A percentile compares a stretch with the other conserved stretches of the same genome.
Conservation (phyloP, 73 alveolate species). For the Paramecium sonneborni region DNA sequence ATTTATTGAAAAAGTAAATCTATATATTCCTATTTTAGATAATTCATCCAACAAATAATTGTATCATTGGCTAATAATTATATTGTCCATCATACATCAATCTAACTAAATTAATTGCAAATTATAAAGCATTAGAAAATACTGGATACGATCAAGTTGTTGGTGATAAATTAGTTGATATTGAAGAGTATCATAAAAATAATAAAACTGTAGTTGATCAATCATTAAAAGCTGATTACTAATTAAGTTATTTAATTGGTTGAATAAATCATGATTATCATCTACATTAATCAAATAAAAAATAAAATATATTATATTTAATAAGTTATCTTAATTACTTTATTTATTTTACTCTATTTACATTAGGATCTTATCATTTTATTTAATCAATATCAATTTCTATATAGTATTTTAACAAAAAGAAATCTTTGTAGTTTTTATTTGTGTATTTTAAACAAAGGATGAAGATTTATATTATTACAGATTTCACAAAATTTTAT, state of each 20-base stretch:
- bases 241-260: background rate
- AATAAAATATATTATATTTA: background rate
- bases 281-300: background rate
- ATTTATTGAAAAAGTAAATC: background rate
- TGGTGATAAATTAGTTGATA: conserved; percentile 10
- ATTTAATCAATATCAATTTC: no score
- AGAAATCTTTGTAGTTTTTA: no score
- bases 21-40: background rate
- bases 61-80: background rate
- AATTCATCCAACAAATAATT: background rate
- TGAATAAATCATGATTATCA: background rate
- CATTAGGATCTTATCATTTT: no score
- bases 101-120: background rate
- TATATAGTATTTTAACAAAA: no score
- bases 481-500: no score
- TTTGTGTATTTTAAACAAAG: no score
- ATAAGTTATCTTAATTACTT: no score
- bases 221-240: background rate
- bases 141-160: background rate
- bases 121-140: background rate
- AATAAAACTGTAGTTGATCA: background rate
- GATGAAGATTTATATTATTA: no score
- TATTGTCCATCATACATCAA: conserved; percentile 12
- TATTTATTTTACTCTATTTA: no score
- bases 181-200: conserved; percentile 30